Evolutionary conservation across 108 stramenopile genomes (phyloP), one percentile per base, ranked within the genome.

Genomic region (Pseudonitzschia multiseries): DNA sequence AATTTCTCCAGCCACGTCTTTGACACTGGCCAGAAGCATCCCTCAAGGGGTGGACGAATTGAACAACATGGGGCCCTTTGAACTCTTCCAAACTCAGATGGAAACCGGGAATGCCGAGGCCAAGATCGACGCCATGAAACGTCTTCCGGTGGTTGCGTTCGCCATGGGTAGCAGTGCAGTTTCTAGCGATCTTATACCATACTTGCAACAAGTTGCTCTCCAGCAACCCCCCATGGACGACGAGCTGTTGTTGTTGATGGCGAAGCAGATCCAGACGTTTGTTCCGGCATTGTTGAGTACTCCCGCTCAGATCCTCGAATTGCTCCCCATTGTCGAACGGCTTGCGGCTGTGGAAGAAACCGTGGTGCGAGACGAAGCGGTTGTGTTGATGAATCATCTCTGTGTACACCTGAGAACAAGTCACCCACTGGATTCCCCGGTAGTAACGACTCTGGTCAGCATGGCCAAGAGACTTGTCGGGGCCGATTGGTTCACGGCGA

Each of bases 401-500:
- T 75, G 68, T 52, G 15, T 4, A 33, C 42, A 64, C 28, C 26
- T 78, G 51, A 44, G 17, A 13, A 40, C 18, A 42, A 63, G 50
- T 2, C 8, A n/a, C 15, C 73, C 79, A 4, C 32, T 65, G 22
- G 74, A 77, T 15, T 14, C 79, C 17, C 33, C 72, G 22, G 42
- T 73, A 0, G 36, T 54, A 18, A 53, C 68, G 4, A 63, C 80
- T 1, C 73, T 88, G 27, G 77, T 95, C 9, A 83, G 86, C 33
- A 87, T 96, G 81, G 73, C 95, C 54, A 85, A 90, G 57, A 73
- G 97, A 44, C 72, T 98, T 71, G 86, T 84, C 26, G 74, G 72
- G 24, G 90, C 95, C 52, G 99, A 99, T 57, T 99, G 98, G 98
- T 99, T 99, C 86, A 98, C 98, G 14, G 83, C 97, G 57, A 92